Conservation (phyloP, 768 basidiomycete genomes). For the Lentinula edodes region DNA sequence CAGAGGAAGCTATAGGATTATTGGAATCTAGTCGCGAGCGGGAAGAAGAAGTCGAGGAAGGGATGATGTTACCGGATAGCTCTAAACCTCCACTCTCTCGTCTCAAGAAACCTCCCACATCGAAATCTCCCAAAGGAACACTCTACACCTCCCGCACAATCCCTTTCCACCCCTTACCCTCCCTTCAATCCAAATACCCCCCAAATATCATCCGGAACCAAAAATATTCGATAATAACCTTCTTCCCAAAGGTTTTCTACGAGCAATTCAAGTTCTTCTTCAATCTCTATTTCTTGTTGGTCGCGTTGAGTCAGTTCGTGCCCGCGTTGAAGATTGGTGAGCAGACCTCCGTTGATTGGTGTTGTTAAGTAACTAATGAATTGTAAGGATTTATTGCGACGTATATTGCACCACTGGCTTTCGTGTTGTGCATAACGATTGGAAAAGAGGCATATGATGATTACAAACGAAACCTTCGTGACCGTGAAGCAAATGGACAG, state of each 20-base stretch:
- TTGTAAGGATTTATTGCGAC: slow-evolving; percentile 84
- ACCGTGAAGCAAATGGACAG: slow-evolving; percentile 92
- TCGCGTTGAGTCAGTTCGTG: slow-evolving; percentile 93
- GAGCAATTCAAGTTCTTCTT: slow-evolving; percentile 99
- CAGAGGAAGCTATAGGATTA: slow-evolving; percentile 55
- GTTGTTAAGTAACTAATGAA: neutral
- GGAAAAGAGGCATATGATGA: slow-evolving; percentile 99
- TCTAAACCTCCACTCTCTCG: neutral
- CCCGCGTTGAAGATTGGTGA: slow-evolving; percentile 93
- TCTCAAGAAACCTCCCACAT: slow-evolving; percentile 20
- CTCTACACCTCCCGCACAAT: slow-evolving; percentile 58
- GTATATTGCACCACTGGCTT: slow-evolving; percentile 93
- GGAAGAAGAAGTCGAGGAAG: slow-evolving; percentile 25
- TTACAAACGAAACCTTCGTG: slow-evolving; percentile 89
- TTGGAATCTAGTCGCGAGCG: slow-evolving; percentile 33
- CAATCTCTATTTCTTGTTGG: slow-evolving; percentile 96
- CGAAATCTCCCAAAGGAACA: slow-evolving; percentile 40
- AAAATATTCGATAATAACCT: slow-evolving; percentile 96
- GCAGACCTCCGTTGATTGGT: slow-evolving; percentile 17
- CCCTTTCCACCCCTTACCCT: slow-evolving; percentile 73
- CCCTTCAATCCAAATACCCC: slow-evolving; percentile 65
- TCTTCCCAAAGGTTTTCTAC: slow-evolving; percentile 95
- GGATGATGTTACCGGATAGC: slow-evolving; percentile 15
- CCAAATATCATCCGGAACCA: slow-evolving; percentile 95
- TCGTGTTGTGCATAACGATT: slow-evolving; percentile 92